A percentile compares a stretch with the other conserved stretches of the same genome.
phyloP scores from a whole-genome alignment of 768 basidiomycete species.

The Chlorophyllum brunneum region DNA sequence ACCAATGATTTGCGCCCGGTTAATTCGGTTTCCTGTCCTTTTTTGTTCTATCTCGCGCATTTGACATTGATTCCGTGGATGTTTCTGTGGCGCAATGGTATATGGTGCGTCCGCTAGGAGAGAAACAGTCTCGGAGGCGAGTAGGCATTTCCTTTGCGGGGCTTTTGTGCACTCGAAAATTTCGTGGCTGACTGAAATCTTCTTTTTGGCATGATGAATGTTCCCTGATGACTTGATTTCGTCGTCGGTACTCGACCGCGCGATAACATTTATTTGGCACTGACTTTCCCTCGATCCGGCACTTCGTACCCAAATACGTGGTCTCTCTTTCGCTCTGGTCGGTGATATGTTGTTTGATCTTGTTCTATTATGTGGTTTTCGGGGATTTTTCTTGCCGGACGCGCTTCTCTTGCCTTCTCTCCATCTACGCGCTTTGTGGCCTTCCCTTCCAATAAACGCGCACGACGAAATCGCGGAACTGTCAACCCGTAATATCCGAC shows the following conservation, averaged over 20 bases:
- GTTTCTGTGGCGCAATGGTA: background rate
- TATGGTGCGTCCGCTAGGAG: conserved; percentile 39
- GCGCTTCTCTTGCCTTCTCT: background rate
- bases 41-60: no score
- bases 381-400: background rate
- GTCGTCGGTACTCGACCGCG: no score
- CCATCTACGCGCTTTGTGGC: background rate
- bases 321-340: background rate
- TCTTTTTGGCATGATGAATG: background rate
- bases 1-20: no score
- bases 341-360: background rate
- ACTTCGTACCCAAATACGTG: no score
- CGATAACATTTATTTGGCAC: no score
- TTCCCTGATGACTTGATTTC: no score
- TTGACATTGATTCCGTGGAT: no score
- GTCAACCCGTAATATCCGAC: no score
- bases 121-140: conserved; percentile 83
- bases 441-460: background rate
- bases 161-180: background rate
- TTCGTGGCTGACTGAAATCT: background rate
- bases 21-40: background rate
- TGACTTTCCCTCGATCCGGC: no score
- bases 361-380: background rate
- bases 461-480: conserved; percentile 2
- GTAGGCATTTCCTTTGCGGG: conserved; percentile 11